phyloP scores from a whole-genome alignment of 805 yeast species.

The Ogataea pignaliae region DNA sequence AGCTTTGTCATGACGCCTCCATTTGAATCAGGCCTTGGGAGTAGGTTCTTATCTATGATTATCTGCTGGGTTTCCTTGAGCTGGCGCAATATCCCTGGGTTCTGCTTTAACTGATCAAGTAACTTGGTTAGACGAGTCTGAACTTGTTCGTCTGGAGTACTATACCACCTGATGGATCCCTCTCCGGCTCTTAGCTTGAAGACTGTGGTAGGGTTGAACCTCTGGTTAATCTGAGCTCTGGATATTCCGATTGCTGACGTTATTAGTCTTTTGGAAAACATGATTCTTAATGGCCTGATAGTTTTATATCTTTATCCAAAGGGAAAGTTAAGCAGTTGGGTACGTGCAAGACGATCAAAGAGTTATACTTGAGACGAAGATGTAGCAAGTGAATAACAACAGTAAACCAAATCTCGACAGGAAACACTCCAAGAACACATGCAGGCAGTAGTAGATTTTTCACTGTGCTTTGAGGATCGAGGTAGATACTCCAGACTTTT shows the following conservation, averaged over 20 bases:
- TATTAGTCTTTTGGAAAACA: conserved; percentile 1
- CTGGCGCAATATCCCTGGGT: conserved; percentile 32
- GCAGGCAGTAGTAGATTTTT: too few species aligned
- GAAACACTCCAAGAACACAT: too few species aligned
- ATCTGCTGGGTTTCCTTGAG: conserved; percentile 30
- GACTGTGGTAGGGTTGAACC: not conserved
- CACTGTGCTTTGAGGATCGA: too few species aligned
- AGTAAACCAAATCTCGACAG: too few species aligned
- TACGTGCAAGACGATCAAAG: too few species aligned
- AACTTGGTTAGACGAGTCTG: conserved; percentile 5
- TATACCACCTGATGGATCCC: not conserved
- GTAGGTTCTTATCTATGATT: conserved; percentile 19
- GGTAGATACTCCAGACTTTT: too few species aligned
- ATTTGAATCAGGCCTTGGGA: conserved; percentile 9
- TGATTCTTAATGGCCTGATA: not conserved
- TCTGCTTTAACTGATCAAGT: conserved; percentile 26
- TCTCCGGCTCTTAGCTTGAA: not conserved
- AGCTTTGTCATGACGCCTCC: conserved; percentile 8
- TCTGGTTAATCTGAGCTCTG: not conserved
- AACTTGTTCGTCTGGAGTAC: conserved; percentile 3
- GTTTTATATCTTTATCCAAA: too few species aligned
- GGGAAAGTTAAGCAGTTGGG: too few species aligned
- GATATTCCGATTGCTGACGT: not conserved
- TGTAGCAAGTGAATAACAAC: too few species aligned
- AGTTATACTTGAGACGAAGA: too few species aligned